Conservation (phyloP, 768 basidiomycete species). For the Xerocomus spinulosus region DNA sequence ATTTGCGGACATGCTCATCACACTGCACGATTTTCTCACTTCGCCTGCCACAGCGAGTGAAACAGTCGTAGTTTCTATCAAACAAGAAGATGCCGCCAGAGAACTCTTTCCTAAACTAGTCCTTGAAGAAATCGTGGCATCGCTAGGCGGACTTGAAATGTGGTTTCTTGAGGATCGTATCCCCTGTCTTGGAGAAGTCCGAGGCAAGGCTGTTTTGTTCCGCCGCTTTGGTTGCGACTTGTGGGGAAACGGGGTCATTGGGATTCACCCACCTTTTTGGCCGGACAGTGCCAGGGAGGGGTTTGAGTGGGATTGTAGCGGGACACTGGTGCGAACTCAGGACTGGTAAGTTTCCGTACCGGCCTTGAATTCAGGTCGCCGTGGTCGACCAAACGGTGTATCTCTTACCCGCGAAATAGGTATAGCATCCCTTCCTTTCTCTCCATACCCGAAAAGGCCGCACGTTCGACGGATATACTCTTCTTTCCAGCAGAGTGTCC, state of each 20-base stretch:
- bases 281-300: conserved; percentile 70
- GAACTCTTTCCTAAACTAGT: conserved; percentile 60
- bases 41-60: conserved; percentile 55
- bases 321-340: conserved; percentile 66
- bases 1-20: conserved; percentile 60
- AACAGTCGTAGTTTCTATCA: conserved; percentile 82
- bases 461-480: conserved; percentile 52
- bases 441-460: conserved; percentile 78
- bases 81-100: conserved; percentile 71
- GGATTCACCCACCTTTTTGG: conserved; percentile 86
- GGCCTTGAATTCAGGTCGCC: not conserved
- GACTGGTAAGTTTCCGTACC: conserved; percentile 61
- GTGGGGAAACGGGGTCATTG: conserved; percentile 73
- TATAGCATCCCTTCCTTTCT: conserved; percentile 78
- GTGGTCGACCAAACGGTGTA: not conserved
- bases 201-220: conserved; percentile 82
- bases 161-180: conserved; percentile 84
- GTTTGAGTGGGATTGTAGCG: conserved; percentile 76
- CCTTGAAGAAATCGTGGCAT: conserved; percentile 53
- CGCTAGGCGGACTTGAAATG: conserved; percentile 50
- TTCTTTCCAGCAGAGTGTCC: conserved; percentile 34
- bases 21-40: conserved; percentile 61
- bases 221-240: conserved; percentile 68
- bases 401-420: conserved; percentile 39
- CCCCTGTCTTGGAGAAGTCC: conserved; percentile 75